These are phyloP conservation scores for Trichocomaceae sp. DNA, from an alignment of 2,329 filamentous ascomycete genomes.

Conservation along the genomic window DNA sequence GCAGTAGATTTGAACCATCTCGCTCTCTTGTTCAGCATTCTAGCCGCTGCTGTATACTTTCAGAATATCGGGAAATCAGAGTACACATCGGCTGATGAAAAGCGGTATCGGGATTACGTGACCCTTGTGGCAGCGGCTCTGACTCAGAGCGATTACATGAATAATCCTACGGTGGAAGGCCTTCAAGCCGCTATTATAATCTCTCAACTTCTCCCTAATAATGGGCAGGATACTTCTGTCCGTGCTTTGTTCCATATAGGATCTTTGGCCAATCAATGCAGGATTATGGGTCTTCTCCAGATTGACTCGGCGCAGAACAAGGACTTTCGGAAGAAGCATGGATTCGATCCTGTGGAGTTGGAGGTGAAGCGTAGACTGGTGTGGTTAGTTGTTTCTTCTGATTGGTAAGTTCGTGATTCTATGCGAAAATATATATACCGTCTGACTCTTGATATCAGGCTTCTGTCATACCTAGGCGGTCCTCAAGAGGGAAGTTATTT, in stretches of 20 bases:
- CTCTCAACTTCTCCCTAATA: conserved; percentile 23
- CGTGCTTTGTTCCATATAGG: conserved; percentile 22
- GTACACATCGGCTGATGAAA: conserved; percentile 14
- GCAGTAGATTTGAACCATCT: conserved; percentile 22
- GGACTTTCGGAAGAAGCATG: conserved; percentile 15
- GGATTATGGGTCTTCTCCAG: conserved; percentile 31
- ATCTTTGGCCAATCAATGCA: conserved; percentile 26
- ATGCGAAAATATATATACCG: not conserved
- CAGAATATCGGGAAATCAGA: conserved; percentile 17
- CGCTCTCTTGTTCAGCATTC: conserved; percentile 31
- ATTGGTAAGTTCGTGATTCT: conserved; percentile 29
- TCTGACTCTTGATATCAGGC: conserved; percentile 20
- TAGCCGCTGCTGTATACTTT: conserved; percentile 26
- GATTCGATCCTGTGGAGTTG: conserved; percentile 21
- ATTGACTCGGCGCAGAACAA: conserved; percentile 23
- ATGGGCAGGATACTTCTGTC: conserved; percentile 20
- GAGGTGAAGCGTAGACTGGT: conserved; percentile 38
- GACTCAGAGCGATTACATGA: conserved; percentile 25
- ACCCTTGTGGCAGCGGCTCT: conserved; percentile 28
- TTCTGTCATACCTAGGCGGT: conserved; percentile 36
- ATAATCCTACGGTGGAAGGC: conserved; percentile 27
- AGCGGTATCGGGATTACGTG: conserved; percentile 22
- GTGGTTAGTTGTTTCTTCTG: conserved; percentile 40
- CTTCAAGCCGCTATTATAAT: conserved; percentile 29
- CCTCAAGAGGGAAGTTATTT: conserved; percentile 41